Percentiles rank a stretch among this genome's conserved stretches.
Conservation (phyloP, 805 yeast genomes). For the Saccharomycopsis sp. region DNA sequence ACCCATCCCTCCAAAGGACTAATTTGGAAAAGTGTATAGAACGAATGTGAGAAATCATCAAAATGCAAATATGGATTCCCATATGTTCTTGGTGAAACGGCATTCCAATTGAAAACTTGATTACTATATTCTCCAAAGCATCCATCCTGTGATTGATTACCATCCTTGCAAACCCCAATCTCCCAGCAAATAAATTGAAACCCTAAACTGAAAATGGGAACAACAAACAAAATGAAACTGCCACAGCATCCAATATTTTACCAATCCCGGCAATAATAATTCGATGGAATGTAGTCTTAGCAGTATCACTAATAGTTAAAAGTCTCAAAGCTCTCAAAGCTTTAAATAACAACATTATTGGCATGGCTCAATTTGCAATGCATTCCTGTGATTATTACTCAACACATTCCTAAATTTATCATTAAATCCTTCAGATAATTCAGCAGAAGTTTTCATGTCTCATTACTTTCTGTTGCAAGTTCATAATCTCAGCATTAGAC, state of each 20-base stretch:
- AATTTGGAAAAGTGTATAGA: conserved; percentile 71
- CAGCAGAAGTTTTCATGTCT: conserved; percentile 60
- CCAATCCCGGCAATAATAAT: conserved; percentile 75
- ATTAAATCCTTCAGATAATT: conserved; percentile 37
- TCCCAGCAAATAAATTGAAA: conserved; percentile 64
- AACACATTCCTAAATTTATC: no score
- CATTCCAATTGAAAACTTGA: conserved; percentile 66
- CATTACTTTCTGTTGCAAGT: conserved; percentile 86
- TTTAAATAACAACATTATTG: no score
- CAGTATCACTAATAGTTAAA: conserved; percentile 67
- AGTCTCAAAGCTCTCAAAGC: conserved; percentile 84
- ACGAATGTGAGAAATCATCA: conserved; percentile 57
- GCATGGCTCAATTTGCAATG: no score
- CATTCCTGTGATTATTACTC: no score
- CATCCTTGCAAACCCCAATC: conserved; percentile 72
- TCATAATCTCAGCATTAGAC: no score
- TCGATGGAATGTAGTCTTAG: conserved; percentile 70
- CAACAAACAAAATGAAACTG: conserved; percentile 63
- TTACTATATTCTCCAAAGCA: conserved; percentile 62
- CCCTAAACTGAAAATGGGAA: conserved; percentile 94
- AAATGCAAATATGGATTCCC: conserved; percentile 57
- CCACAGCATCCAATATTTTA: conserved; percentile 63
- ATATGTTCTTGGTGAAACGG: conserved; percentile 67
- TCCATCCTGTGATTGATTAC: conserved; percentile 30
- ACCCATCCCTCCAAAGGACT: conserved; percentile 93